Conservation (phyloP, 805 yeast genomes). For the Candida taoyuanica region DNA sequence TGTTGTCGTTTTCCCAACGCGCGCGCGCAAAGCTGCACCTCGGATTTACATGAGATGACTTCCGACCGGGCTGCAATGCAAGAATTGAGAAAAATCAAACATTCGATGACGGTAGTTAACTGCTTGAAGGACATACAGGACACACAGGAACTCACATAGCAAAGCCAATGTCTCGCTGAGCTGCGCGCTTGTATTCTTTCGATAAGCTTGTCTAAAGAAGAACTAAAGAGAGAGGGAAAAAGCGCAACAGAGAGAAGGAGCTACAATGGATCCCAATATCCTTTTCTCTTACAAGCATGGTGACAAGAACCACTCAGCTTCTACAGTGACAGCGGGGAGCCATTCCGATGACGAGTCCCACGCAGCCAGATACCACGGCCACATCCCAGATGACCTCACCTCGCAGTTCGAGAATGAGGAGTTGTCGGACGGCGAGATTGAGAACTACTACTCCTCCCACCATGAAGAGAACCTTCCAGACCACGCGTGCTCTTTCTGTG, state of each 20-base stretch:
- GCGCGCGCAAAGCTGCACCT: too few species aligned
- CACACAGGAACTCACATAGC: too few species aligned
- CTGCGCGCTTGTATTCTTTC: too few species aligned
- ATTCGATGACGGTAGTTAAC: too few species aligned
- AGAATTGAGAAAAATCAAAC: too few species aligned
- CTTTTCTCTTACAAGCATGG: conserved; percentile 17
- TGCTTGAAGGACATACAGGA: too few species aligned
- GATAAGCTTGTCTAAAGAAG: too few species aligned
- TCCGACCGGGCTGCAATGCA: too few species aligned
- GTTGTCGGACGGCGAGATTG: conserved; percentile 13
- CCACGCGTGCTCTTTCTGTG: conserved; percentile 67
- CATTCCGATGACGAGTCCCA: conserved; percentile 1
- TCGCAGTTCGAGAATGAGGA: conserved; percentile 6
- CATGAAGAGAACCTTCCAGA: conserved; percentile 29
- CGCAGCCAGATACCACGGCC: neutral
- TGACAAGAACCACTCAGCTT: neutral
- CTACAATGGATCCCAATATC: conserved; percentile 23
- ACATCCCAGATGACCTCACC: conserved; percentile 3
- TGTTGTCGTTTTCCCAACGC: neutral
- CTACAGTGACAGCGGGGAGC: conserved; percentile 1
- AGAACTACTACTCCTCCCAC: conserved; percentile 16
- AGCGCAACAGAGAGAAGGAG: too few species aligned
- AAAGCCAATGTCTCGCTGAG: too few species aligned
- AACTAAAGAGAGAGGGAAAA: too few species aligned
- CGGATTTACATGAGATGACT: too few species aligned